Percentiles rank a stretch among this genome's conserved stretches.
Conservation (phyloP, 352 stramenopile species). For the Globisporangium paroecandrum region DNA sequence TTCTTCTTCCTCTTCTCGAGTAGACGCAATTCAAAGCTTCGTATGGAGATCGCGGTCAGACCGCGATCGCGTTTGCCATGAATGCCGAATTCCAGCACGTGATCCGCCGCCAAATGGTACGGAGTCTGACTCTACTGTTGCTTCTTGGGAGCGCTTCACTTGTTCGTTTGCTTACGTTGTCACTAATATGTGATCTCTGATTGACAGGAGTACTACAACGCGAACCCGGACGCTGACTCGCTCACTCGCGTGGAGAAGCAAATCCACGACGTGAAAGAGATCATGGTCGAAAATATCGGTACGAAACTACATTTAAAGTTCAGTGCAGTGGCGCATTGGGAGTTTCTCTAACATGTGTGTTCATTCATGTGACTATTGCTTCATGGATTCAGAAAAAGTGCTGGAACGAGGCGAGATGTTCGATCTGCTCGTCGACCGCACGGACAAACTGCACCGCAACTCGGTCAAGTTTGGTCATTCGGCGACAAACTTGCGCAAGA, state of each 20-base stretch:
- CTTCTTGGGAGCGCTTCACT: not conserved
- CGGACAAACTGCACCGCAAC: conserved; percentile 96
- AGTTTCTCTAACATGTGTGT: not conserved
- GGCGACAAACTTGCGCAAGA: conserved; percentile 83
- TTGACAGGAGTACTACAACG: conserved; percentile 78
- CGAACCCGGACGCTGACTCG: conserved; percentile 89
- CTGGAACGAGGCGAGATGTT: conserved; percentile 98
- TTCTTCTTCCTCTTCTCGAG: not conserved
- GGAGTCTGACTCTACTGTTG: not conserved
- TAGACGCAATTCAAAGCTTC: conserved; percentile 75
- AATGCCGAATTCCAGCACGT: conserved; percentile 96
- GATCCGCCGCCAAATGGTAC: conserved; percentile 92
- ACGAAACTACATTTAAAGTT: not conserved
- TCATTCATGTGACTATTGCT: not conserved
- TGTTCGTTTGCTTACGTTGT: not conserved
- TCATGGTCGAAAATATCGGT: conserved; percentile 99
- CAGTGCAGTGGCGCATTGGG: not conserved
- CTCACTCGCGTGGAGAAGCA: conserved; percentile 92
- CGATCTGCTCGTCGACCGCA: conserved; percentile 90
- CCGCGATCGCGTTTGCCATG: conserved; percentile 97
- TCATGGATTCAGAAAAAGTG: conserved; percentile 87
- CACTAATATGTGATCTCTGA: not conserved
- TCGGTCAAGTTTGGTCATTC: conserved; percentile 96
- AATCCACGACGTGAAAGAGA: conserved; percentile 97
- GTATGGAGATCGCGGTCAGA: conserved; percentile 78